Conservation (phyloP, 371 early-diverging fungal genomes). For the Dinochytrium kinnereticum region DNA sequence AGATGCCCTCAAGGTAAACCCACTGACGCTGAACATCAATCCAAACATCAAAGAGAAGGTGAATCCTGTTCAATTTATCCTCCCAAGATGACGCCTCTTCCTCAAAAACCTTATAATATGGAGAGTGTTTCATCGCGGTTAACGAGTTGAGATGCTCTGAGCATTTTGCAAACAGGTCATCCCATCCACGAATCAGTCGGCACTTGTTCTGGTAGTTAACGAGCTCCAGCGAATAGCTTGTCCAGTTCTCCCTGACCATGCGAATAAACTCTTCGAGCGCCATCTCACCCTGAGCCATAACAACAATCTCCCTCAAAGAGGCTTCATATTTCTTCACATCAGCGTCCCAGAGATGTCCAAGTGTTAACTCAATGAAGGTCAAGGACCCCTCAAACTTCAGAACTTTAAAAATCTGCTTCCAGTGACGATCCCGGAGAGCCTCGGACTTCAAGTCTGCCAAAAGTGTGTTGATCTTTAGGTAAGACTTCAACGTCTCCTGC, state of each 20-base stretch:
- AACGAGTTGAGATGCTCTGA: slow-evolving; percentile 94
- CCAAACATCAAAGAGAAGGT: slow-evolving; percentile 97
- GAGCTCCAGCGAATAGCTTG: slow-evolving; percentile 87
- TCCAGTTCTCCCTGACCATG: slow-evolving; percentile 93
- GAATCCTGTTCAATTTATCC: slow-evolving; percentile 93
- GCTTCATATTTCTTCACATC: slow-evolving; percentile 88
- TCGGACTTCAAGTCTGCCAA: slow-evolving; percentile 94
- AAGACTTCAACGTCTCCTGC: slow-evolving; percentile 79
- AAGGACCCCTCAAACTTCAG: slow-evolving; percentile 76
- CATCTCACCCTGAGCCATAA: slow-evolving; percentile 98
- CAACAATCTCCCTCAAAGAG: slow-evolving; percentile 82
- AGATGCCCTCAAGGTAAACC: slow-evolving; percentile 99
- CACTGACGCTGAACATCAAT: slow-evolving; percentile 99
- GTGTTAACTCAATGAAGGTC: slow-evolving; percentile 79
- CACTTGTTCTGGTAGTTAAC: slow-evolving; percentile 97
- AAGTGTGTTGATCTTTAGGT: slow-evolving; percentile 81
- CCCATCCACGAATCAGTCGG: slow-evolving; percentile 95
- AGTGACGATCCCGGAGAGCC: slow-evolving; percentile 96
- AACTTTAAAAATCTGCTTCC: slow-evolving; percentile 89
- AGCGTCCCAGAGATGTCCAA: slow-evolving; percentile 95
- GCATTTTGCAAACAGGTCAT: slow-evolving; percentile 95
- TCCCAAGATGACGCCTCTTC: slow-evolving; percentile 96
- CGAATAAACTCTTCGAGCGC: slow-evolving; percentile 97
- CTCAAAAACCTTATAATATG: slow-evolving; percentile 97
- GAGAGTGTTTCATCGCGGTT: slow-evolving; percentile 95